These are phyloP conservation scores for Xylariaceae sp. DNA, from an alignment of 2,329 filamentous ascomycete species.

Conservation along the genomic window DNA sequence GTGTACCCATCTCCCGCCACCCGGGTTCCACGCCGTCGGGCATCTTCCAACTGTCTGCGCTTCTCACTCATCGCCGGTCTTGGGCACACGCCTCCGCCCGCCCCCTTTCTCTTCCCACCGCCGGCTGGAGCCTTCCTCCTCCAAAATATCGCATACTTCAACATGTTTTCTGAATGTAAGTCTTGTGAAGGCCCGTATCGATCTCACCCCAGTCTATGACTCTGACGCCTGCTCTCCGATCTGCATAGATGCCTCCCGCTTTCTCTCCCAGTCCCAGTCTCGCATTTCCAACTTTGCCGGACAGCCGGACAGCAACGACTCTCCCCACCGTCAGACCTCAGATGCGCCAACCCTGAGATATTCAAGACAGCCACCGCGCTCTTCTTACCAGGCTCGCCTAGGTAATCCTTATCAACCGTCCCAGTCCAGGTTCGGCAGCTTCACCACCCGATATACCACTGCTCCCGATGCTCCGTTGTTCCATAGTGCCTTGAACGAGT, in stretches of 20 bases:
- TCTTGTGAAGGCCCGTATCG: conserved; percentile 15
- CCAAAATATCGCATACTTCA: conserved; percentile 18
- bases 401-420: conserved; percentile 77
- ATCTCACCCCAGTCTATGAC: not conserved
- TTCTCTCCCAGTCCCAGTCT: conserved; percentile 94
- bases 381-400: conserved; percentile 29
- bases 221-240: conserved; percentile 15
- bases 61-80: not conserved
- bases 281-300: conserved; percentile 67
- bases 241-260: conserved; percentile 81
- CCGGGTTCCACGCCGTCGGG: conserved; percentile 9
- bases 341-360: conserved; percentile 24
- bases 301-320: conserved; percentile 51
- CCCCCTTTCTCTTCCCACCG: conserved; percentile 10
- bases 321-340: conserved; percentile 31
- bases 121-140: conserved; percentile 29
- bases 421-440: conserved; percentile 76
- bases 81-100: conserved; percentile 1
- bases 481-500: conserved; percentile 85
- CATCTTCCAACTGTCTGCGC: conserved; percentile 13
- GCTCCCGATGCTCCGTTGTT: conserved; percentile 86
- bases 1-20: not conserved
- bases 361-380: conserved; percentile 28
- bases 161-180: conserved; percentile 89
- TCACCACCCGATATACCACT: conserved; percentile 70